Base-by-base conservation (phyloP, 352 stramenopile genomes). In the Pythium vanterpoolii region DNA sequence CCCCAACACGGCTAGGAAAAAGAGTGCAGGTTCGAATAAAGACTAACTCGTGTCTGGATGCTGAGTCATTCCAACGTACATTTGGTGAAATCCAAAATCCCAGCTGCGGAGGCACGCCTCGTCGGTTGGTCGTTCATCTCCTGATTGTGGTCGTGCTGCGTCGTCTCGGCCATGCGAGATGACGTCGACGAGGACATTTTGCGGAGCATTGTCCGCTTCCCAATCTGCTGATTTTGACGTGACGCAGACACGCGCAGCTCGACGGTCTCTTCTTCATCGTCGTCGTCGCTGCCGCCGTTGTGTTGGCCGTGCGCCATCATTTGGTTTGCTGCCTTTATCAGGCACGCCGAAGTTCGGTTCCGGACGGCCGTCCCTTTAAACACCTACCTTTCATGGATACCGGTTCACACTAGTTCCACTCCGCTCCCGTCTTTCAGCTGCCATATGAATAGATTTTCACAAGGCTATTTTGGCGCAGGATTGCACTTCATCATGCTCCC, bases 261-360 rank as follows among this genome's bases (percentile, higher is more conserved):
- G 21, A 79, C 64, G 1, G 62, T 70, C 57, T 72, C 62, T 38
- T 76, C 70, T 39, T 81, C 67, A 23, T 81, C 73, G 0, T 78
- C 64, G 5, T 71, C 62, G 8, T 75, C 66, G 4, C 53, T 33
- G 18, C 38, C 53, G 14, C 49, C 40, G 6, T 63, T 26, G 8
- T 66, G 36, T n/a, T 34, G 38, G 21, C 2, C 19, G 14, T 34
- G 62, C 49, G 31, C 38, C 16, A 44, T 50, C 44, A 56, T 28
- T 38, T 27, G n/a, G 4, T 28, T 10, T 19, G 19, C 19, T n/a
- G n/a, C n/a, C n/a, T n/a, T n/a, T n/a, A n/a, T n/a, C n/a, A n/a
- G n/a, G n/a, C n/a, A n/a, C n/a, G n/a, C n/a, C n/a, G n/a, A n/a
- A n/a, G n/a, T n/a, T 45, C 33, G 24, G 23, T n/a, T 31, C 43